Evolutionary conservation across 2,329 filamentous ascomycete genomes (phyloP).

Genomic region (Penicillium sp.): DNA sequence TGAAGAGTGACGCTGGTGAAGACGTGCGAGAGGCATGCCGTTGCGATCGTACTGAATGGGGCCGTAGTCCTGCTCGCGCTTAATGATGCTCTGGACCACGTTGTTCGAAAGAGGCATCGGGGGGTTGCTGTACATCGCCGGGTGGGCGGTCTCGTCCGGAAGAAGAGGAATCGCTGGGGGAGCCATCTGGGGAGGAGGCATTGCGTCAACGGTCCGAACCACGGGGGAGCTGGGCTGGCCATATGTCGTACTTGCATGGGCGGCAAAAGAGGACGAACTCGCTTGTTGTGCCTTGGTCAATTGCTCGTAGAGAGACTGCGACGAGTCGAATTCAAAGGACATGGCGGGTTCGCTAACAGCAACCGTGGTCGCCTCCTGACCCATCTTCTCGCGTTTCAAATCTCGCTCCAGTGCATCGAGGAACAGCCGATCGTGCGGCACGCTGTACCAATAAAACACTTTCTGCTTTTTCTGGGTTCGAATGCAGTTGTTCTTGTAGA

Average conservation of each 20-base stretch:
- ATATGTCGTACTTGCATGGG: slow-evolving; percentile 60
- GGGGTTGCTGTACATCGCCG: slow-evolving; percentile 58
- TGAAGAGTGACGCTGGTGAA: slow-evolving; percentile 91
- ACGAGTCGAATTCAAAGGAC: slow-evolving; percentile 98
- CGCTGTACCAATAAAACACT: slow-evolving; percentile 99
- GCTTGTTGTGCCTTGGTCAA: slow-evolving; percentile 98
- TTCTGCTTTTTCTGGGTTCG: slow-evolving; percentile 99
- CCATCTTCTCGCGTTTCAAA: slow-evolving; percentile 98
- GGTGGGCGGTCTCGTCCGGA: slow-evolving; percentile 57
- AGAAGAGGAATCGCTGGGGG: slow-evolving; percentile 54
- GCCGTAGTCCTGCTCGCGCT: slow-evolving; percentile 79
- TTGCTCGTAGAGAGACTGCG: slow-evolving; percentile 97
- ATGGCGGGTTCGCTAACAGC: slow-evolving; percentile 94
- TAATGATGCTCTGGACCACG: slow-evolving; percentile 68
- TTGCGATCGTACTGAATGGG: slow-evolving; percentile 88
- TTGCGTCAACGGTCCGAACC: slow-evolving; percentile 78
- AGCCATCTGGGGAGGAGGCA: slow-evolving; percentile 86
- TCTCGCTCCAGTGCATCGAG: slow-evolving; percentile 95
- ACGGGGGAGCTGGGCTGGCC: slow-evolving; percentile 78
- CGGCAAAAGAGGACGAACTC: slow-evolving; percentile 93
- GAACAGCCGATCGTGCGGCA: slow-evolving; percentile 94
- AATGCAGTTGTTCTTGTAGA: slow-evolving; percentile 99
- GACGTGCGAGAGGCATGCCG: slow-evolving; percentile 72
- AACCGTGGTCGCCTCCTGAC: slow-evolving; percentile 92
- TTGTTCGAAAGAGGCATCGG: slow-evolving; percentile 63